Conservation (phyloP, 352 stramenopile species). For the Phytophthora crassamura region DNA sequence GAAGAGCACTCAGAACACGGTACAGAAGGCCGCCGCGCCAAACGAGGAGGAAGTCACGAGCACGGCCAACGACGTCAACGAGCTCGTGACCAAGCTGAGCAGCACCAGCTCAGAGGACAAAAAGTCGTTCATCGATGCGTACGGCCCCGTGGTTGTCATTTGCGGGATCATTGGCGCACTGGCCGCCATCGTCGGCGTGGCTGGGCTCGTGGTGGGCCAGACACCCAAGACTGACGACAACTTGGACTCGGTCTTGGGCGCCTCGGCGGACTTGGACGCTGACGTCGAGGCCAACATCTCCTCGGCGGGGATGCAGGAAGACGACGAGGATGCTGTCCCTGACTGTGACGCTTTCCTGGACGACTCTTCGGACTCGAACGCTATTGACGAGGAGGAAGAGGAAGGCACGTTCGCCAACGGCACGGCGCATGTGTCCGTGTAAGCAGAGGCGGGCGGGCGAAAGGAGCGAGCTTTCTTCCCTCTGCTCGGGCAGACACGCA, state of each 20-base stretch:
- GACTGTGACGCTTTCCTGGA: slow-evolving; percentile 51
- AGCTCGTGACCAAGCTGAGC: slow-evolving; percentile 68
- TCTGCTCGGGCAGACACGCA: slow-evolving; percentile 20
- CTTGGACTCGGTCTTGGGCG: slow-evolving; percentile 50
- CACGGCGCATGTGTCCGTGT: slow-evolving; percentile 43
- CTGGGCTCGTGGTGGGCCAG: slow-evolving; percentile 54
- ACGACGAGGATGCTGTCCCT: slow-evolving; percentile 49
- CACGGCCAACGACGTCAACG: slow-evolving; percentile 44
- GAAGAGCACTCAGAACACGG: slow-evolving; percentile 14
- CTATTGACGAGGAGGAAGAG: slow-evolving; percentile 50
- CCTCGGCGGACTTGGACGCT: slow-evolving; percentile 46
- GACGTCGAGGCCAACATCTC: slow-evolving; percentile 61
- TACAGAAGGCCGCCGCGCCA: slow-evolving; percentile 14
- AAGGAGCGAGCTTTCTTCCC: not conserved
- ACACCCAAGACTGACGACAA: slow-evolving; percentile 32
- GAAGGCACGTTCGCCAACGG: slow-evolving; percentile 69
- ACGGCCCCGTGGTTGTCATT: slow-evolving; percentile 62
- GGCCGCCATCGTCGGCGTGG: slow-evolving; percentile 71
- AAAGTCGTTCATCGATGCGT: slow-evolving; percentile 49
- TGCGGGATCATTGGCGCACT: slow-evolving; percentile 70
- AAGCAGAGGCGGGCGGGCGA: slow-evolving; percentile 12
- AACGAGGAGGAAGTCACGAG: slow-evolving; percentile 38
- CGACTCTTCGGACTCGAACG: slow-evolving; percentile 57
- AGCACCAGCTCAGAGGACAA: slow-evolving; percentile 32
- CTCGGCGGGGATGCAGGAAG: slow-evolving; percentile 23